Evolutionary conservation across 306 rosid genomes (phyloP), one percentile per base, ranked within the genome.

Genomic region (Quillaja saponaria): DNA sequence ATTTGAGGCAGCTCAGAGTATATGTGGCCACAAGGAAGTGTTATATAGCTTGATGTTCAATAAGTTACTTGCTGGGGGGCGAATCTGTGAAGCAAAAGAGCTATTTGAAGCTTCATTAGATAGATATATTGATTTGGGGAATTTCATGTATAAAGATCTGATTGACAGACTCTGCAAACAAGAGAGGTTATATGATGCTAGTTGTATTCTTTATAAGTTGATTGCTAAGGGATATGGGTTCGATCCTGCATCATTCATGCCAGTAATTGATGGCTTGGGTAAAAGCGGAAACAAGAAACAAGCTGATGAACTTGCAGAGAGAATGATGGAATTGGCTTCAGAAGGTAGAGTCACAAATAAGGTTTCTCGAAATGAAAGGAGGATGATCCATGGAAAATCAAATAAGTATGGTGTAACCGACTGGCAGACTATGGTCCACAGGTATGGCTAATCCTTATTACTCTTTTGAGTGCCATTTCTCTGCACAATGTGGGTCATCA

Each of bases 41-140:
- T 82, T 92, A 65, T 88, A 88, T 79, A 74, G 90, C 73, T 76
- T 86, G 71, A 84, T 86, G 87, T 84, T 86, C 79, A 92, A 86
- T 72, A 86, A 86, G 75, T 80, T 92, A 58, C 77, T 88, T 46
- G 55, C 83, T 51, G 86, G 90, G 55, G 85, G 90, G 25, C 72
- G 79, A 71, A 68, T 81, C 35, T 71, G 69, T 10, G 88, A 83
- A 52, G 94, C 96, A 51, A 81, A 73, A 76, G 85, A 75, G 47
- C 72, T 92, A 35, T 81, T 88, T 63, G 85, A 84, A 78, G 87
- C 75, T 52, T 81, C 95, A 6, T 51, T 92, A 58, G 94, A 88
- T 60, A 79, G 78, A 76, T 67, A 68, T 67, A 61, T 92, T 71
- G 44, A 51, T 55, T 47, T 85, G 68, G 85, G 81, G 53, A 82